phyloP scores from a whole-genome alignment of 202 grass and related monocot genomes.

The Schoenoplectus triqueter region DNA sequence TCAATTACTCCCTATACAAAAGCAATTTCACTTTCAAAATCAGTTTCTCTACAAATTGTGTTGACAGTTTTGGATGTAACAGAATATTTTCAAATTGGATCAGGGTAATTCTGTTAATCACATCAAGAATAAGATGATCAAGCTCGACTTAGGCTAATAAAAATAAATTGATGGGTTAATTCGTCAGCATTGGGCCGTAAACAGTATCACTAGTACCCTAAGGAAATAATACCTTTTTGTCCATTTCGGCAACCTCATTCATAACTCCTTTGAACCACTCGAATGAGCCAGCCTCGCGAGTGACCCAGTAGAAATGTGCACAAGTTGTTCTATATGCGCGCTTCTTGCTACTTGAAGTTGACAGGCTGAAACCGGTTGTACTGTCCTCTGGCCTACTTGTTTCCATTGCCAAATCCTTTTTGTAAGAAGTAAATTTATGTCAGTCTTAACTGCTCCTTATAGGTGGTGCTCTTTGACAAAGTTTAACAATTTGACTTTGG shows the following conservation, averaged over 20 bases:
- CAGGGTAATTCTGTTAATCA: background rate
- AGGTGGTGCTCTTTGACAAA: background rate
- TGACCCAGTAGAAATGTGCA: slow-evolving; percentile 99
- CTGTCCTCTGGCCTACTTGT: slow-evolving; percentile 94
- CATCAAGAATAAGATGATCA: background rate
- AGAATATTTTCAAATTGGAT: slow-evolving; percentile 3
- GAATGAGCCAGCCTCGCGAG: slow-evolving; percentile 85
- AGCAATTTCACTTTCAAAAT: slow-evolving; percentile 33
- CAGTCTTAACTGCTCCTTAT: background rate
- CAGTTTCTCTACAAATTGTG: slow-evolving; percentile 31
- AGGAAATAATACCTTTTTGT: slow-evolving; percentile 82
- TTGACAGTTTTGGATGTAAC: background rate
- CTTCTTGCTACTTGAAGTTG: slow-evolving; percentile 72
- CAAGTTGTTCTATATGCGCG: slow-evolving; percentile 82
- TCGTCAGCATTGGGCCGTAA: background rate
- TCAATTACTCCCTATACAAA: slow-evolving; percentile 84
- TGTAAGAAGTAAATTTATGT: background rate
- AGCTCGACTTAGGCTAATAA: background rate
- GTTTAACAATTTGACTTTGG: too few species aligned
- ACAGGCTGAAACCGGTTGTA: slow-evolving; percentile 78
- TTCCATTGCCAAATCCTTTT: slow-evolving; percentile 91
- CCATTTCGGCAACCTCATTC: slow-evolving; percentile 99
- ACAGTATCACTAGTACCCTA: background rate
- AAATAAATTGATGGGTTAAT: background rate
- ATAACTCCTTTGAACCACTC: slow-evolving; percentile 99